Evolutionary conservation across 345 rosid genomes (phyloP), one percentile per base, ranked within the genome.

Genomic region (Cochlearia excelsa): DNA sequence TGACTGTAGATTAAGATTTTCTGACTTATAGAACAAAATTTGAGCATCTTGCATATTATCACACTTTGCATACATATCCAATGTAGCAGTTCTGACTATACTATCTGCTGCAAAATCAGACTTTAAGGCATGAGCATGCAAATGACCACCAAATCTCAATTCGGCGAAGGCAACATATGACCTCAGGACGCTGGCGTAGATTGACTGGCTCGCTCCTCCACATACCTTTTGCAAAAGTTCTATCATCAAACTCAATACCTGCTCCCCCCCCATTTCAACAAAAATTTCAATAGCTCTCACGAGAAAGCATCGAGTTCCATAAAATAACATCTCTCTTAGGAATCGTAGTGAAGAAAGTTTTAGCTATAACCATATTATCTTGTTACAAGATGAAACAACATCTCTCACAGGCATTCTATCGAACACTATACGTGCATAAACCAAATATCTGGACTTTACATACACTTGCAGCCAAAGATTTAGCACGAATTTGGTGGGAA

Each of bases 41-140:
- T 73, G 78, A 76, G 99, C 93, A 71, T 81, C 85, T 46, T 11
- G 50, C 74, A 86, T 74, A 44, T 78, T 69, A 31, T 78, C 82
- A 65, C 94, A 85, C 78, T 89, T 93, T 11, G 95, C 84, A 50
- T 93, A 93, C 99, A 93, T 89, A 74, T 93, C 97, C 73, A 93
- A 57, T 6, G 79, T 86, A 7, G 99, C 94, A 35, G 97, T 93
- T 35, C 88, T 94, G 67, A 86, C 97, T 9, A 87, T 73, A 10
- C 75, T 62, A 65, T 93, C 97, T 1, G 50, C 52, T 47, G 77
- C 86, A 67, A 86, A 84, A 72, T 72, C 61, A 35, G 67, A 74
- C 74, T 86, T 93, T 23, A 86, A 49, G 52, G 91, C 81, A 81
- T 86, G 99, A 31, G 81, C 84, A 71, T 93, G 99, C 54, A 93